A percentile compares a stretch with the other conserved stretches of the same genome.
These are phyloP conservation scores for Pyrenophora tritici-repentis DNA, from an alignment of 2,329 filamentous ascomycete genomes.

Conservation along the genomic window DNA sequence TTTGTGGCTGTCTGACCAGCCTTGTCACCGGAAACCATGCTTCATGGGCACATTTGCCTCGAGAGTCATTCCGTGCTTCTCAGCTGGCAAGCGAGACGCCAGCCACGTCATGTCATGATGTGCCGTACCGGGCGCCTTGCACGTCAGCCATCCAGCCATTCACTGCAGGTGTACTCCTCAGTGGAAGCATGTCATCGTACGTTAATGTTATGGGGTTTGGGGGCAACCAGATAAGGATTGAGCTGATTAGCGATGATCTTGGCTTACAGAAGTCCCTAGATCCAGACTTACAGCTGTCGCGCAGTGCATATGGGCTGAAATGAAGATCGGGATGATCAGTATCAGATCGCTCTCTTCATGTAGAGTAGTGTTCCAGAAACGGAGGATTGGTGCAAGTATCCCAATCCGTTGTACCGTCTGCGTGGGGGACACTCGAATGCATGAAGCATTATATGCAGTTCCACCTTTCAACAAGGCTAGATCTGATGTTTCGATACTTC, in stretches of 20 bases:
- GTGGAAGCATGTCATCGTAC: neutral
- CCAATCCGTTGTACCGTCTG: neutral
- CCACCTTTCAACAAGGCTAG: neutral
- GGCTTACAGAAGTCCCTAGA: constrained; percentile 5
- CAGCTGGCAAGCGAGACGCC: constrained; percentile 10
- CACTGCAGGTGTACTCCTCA: neutral
- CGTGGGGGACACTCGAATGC: constrained; percentile 1
- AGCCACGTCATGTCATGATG: constrained; percentile 12
- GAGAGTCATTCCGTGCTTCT: constrained; percentile 5
- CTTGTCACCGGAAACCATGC: constrained; percentile 1
- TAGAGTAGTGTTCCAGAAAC: constrained; percentile 1
- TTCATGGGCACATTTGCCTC: constrained; percentile 4
- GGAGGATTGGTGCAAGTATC: neutral
- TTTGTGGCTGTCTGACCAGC: constrained; percentile 2
- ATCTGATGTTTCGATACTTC: neutral
- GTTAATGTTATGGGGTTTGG: neutral
- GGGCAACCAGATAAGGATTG: neutral
- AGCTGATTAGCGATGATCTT: constrained; percentile 4
- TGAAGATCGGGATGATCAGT: constrained; percentile 14
- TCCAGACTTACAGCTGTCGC: constrained; percentile 10
- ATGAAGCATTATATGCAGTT: constrained; percentile 7
- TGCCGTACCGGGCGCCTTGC: constrained; percentile 6
- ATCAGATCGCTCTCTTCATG: constrained; percentile 9
- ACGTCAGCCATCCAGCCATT: constrained; percentile 8
- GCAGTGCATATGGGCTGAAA: constrained; percentile 3